phyloP scores from a whole-genome alignment of 805 yeast species.

The Tetrapisispora nanseiensis region DNA sequence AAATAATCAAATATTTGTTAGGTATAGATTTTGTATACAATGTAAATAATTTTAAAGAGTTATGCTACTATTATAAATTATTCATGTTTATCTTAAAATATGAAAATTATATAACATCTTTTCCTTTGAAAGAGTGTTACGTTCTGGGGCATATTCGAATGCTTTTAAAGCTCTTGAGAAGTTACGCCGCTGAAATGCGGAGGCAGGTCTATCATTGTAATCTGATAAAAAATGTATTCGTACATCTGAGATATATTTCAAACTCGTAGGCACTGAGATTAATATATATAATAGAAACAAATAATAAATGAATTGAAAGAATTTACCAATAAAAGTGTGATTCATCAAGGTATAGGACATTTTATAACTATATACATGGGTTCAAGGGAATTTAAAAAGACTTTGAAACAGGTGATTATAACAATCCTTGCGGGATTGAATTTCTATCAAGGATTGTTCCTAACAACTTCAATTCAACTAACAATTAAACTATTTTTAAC shows the following conservation, averaged over 20 bases:
- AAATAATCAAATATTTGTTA: not conserved
- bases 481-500: conserved; percentile 17
- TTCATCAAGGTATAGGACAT: not conserved
- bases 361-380: not conserved
- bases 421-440: conserved; percentile 1
- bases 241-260: not conserved
- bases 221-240: not conserved
- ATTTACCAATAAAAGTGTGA: not conserved
- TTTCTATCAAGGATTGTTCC: conserved; percentile 4
- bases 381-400: not conserved
- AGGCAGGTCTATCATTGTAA: too few relatives aligned
- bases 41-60: too few relatives aligned
- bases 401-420: not conserved
- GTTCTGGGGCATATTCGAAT: too few relatives aligned
- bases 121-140: too few relatives aligned
- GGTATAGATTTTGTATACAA: not conserved
- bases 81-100: too few relatives aligned
- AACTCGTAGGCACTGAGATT: not conserved
- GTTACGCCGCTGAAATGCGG: too few relatives aligned
- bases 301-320: not conserved
- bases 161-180: too few relatives aligned
- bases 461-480: not conserved
- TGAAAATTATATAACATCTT: too few relatives aligned
- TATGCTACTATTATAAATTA: too few relatives aligned
- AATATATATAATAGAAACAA: not conserved